These are phyloP conservation scores for Gossypium herbaceum DNA, from an alignment of 345 rosid species.

Conservation along the genomic window DNA sequence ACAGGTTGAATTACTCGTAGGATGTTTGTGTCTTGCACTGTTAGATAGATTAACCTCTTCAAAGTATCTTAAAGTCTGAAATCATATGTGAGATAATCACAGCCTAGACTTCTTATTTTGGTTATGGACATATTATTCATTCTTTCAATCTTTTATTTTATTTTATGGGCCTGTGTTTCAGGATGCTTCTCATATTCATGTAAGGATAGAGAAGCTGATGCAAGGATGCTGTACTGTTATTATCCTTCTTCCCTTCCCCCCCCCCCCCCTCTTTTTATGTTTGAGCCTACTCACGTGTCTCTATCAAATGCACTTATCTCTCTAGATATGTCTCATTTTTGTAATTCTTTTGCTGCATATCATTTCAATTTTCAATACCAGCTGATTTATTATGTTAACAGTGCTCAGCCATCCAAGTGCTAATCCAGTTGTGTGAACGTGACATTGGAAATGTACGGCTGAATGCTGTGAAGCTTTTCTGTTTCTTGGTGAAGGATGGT, in stretches of 20 bases:
- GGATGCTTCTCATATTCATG: constrained; percentile 8
- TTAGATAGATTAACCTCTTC: background rate
- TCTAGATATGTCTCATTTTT: background rate
- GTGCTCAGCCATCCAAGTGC: constrained; percentile 50
- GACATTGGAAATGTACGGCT: constrained; percentile 37
- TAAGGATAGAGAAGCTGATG: constrained; percentile 10
- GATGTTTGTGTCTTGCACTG: background rate
- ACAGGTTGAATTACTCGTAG: background rate
- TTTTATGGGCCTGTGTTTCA: background rate
- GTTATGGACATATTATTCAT: background rate
- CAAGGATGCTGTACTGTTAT: background rate
- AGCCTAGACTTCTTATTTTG: background rate
- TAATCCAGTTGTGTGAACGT: constrained; percentile 47
- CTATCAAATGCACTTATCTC: background rate
- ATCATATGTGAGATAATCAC: background rate
- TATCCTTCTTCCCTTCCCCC: background rate
- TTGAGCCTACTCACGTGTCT: background rate
- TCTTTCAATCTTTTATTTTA: background rate
- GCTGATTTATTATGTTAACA: constrained; percentile 27
- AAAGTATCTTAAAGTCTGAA: background rate
- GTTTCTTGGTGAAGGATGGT: constrained; percentile 46
- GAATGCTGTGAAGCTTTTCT: constrained; percentile 59
- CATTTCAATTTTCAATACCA: constrained; percentile 11
- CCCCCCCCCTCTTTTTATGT: background rate
- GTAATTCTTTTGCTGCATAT: constrained; percentile 11